phyloP scores from a whole-genome alignment of 371 early-diverging fungal species.

The Mortierella sp. region DNA sequence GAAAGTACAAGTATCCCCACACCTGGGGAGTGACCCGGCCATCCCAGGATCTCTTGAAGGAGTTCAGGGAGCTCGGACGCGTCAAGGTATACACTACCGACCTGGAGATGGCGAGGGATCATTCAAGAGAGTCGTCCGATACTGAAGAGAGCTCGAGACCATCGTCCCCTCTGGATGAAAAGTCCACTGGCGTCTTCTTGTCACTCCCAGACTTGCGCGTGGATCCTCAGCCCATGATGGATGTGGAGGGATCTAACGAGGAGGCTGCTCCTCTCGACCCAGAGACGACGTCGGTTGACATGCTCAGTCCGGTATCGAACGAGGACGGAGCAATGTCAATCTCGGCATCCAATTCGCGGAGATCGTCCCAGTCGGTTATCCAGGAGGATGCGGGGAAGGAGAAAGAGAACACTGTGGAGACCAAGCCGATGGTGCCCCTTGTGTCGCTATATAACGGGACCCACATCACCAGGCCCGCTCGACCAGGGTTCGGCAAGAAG shows the following conservation, averaged over 20 bases:
- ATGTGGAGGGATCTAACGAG: background rate
- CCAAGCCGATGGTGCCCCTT: background rate
- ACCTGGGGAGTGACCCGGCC: constrained; percentile 41
- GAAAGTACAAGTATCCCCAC: constrained; percentile 36
- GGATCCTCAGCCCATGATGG: background rate
- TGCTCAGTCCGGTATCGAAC: background rate
- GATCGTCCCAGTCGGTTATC: constrained; percentile 9
- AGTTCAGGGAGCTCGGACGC: constrained; percentile 44
- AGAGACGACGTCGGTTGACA: background rate
- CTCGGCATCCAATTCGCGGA: constrained; percentile 5
- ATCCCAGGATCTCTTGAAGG: constrained; percentile 37
- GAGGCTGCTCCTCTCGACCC: background rate
- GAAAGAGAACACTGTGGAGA: constrained; percentile 21
- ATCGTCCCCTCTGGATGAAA: background rate
- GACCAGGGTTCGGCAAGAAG: constrained; percentile 20
- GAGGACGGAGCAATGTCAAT: background rate
- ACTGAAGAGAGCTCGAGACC: constrained; percentile 6
- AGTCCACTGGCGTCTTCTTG: background rate
- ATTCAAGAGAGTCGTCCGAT: constrained; percentile 9
- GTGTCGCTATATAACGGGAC: background rate
- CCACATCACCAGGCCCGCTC: background rate
- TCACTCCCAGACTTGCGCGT: background rate
- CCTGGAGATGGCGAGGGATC: constrained; percentile 9
- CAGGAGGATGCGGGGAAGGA: constrained; percentile 24
- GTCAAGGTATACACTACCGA: constrained; percentile 30